These are phyloP conservation scores for Umbellularia californica DNA, from an alignment of 164 flowering plant genomes.

Conservation along the genomic window DNA sequence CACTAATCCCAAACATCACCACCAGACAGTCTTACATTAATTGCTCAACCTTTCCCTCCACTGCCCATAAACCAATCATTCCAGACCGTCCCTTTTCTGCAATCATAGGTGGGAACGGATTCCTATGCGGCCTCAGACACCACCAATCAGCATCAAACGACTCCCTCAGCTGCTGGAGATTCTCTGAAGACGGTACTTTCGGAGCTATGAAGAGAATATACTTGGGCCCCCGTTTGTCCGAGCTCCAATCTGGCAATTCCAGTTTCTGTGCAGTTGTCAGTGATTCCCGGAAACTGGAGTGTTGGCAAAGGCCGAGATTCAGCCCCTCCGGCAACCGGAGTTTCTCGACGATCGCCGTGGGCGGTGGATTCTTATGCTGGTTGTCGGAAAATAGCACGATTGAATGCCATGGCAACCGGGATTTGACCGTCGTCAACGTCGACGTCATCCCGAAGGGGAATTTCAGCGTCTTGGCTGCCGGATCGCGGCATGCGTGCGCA, in stretches of 20 bases:
- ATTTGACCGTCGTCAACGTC: not conserved
- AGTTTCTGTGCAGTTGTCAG: slow-evolving; percentile 47
- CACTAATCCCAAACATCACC: slow-evolving; percentile 16
- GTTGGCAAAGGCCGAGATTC: slow-evolving; percentile 56
- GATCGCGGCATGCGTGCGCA: slow-evolving; percentile 60
- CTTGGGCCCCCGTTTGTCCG: slow-evolving; percentile 30
- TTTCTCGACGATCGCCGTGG: slow-evolving; percentile 49
- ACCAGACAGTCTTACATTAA: slow-evolving; percentile 16
- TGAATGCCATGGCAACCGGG: slow-evolving; percentile 18
- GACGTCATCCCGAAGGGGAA: slow-evolving; percentile 21
- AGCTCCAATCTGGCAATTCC: slow-evolving; percentile 47
- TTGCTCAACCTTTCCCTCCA: slow-evolving; percentile 42
- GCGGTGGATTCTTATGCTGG: slow-evolving; percentile 64
- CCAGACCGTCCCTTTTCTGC: slow-evolving; percentile 21
- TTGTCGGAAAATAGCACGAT: slow-evolving; percentile 27
- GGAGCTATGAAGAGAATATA: slow-evolving; percentile 30
- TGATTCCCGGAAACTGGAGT: slow-evolving; percentile 25
- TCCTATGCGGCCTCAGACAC: slow-evolving; percentile 37
- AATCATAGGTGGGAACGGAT: slow-evolving; percentile 52
- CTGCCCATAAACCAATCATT: slow-evolving; percentile 13
- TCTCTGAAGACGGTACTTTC: slow-evolving; percentile 24
- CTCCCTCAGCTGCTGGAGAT: slow-evolving; percentile 63
- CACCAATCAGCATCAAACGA: slow-evolving; percentile 1
- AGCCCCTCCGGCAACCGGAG: not conserved
- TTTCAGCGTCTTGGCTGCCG: slow-evolving; percentile 46